Percentiles rank a stretch among this genome's conserved stretches.
These are phyloP conservation scores for Hypoxylon perforatum DNA, from an alignment of 495 filamentous ascomycete species.

Conservation along the genomic window DNA sequence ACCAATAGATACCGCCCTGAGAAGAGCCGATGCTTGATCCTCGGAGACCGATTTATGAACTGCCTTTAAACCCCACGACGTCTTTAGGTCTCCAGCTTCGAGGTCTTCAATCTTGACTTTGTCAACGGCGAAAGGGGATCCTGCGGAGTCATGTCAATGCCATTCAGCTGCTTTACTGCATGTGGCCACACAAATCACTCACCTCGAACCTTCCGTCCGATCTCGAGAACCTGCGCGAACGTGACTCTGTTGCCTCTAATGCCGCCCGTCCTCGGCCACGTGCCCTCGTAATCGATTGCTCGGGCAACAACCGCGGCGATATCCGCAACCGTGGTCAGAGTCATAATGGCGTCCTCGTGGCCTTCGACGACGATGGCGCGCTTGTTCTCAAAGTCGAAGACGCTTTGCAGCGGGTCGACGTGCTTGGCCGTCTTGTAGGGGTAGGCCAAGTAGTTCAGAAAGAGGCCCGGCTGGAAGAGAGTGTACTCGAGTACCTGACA, in stretches of 20 bases:
- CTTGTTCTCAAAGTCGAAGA: constrained; percentile 60
- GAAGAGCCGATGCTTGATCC: constrained; percentile 52
- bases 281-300: constrained; percentile 65
- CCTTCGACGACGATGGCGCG: constrained; percentile 63
- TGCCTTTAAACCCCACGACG: constrained; percentile 55
- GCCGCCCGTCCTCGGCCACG: constrained; percentile 67
- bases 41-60: constrained; percentile 57
- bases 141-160: constrained; percentile 38
- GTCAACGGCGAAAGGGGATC: constrained; percentile 55
- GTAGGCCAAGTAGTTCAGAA: constrained; percentile 63
- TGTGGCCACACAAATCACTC: constrained; percentile 6
- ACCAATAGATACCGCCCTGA: constrained; percentile 48
- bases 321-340: constrained; percentile 60
- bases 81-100: constrained; percentile 54
- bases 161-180: background rate
- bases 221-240: constrained; percentile 53
- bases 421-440: constrained; percentile 63
- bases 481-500: constrained; percentile 67
- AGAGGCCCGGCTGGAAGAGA: constrained; percentile 67
- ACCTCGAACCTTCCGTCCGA: constrained; percentile 65
- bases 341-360: constrained; percentile 54
- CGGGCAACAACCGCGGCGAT: constrained; percentile 56
- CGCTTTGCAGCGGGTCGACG: constrained; percentile 52
- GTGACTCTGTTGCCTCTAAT: constrained; percentile 60
- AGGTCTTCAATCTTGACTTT: constrained; percentile 59